Conservation (phyloP, 2,329 filamentous ascomycete species). For the Penicillium sp. region DNA sequence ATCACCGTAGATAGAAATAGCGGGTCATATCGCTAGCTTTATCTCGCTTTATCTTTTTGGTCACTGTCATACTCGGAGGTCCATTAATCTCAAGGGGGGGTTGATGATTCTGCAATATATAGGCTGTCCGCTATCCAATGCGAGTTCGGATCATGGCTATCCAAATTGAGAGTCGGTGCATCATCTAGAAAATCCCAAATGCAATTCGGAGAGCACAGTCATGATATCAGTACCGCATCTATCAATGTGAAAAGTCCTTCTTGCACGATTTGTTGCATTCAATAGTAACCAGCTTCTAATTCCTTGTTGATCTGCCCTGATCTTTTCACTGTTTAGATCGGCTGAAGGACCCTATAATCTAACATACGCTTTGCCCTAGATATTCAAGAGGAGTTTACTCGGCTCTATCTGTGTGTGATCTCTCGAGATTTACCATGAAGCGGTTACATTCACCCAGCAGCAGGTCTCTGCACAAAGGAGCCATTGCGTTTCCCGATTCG, state of each 20-base stretch:
- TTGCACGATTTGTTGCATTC: too few species aligned
- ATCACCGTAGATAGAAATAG: too few species aligned
- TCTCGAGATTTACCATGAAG: background rate
- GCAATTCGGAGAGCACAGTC: background rate
- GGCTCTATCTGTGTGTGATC: background rate
- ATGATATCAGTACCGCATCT: constrained; percentile 8
- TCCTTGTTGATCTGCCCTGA: background rate
- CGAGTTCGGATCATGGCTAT: background rate
- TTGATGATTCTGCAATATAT: too few species aligned
- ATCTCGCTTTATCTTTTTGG: too few species aligned
- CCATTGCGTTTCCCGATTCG: background rate
- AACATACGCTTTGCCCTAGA: background rate
- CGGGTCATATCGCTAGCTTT: too few species aligned
- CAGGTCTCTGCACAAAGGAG: background rate
- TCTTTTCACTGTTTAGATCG: background rate
- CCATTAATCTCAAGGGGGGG: too few species aligned
- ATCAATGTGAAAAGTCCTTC: background rate
- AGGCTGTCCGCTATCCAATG: too few species aligned
- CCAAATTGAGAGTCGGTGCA: background rate
- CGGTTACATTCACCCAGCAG: background rate
- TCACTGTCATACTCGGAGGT: too few species aligned
- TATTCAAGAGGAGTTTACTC: too few species aligned
- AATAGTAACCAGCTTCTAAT: background rate
- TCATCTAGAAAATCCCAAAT: background rate
- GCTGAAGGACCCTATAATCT: too few species aligned